Evolutionary conservation across 345 rosid genomes (phyloP).

Genomic region (Microthlaspi erraticum): DNA sequence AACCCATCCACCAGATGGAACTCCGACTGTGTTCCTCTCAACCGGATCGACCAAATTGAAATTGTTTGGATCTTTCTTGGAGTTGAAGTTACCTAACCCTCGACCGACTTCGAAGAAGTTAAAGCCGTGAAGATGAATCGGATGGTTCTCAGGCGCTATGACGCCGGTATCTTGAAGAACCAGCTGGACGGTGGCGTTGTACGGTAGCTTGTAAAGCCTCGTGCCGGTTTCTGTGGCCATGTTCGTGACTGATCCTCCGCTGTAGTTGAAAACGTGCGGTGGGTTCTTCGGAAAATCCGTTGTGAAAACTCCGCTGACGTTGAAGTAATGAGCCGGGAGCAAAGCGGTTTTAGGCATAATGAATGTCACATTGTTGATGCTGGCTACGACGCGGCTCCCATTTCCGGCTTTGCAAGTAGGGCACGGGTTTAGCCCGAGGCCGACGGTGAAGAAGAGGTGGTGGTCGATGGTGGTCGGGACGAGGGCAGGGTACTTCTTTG

Average conservation of each 20-base stretch:
- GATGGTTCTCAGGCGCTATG: slow-evolving; percentile 84
- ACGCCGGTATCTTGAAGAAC: slow-evolving; percentile 89
- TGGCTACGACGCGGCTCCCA: slow-evolving; percentile 78
- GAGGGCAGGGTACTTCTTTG: slow-evolving; percentile 70
- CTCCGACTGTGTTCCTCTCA: slow-evolving; percentile 92
- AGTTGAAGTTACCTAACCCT: slow-evolving; percentile 76
- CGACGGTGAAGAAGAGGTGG: slow-evolving; percentile 74
- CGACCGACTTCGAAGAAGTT: slow-evolving; percentile 80
- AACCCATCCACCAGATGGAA: slow-evolving; percentile 93
- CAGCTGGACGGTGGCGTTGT: slow-evolving; percentile 77
- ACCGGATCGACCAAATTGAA: slow-evolving; percentile 91
- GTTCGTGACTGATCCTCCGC: slow-evolving; percentile 63
- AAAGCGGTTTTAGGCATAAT: slow-evolving; percentile 78
- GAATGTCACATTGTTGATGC: slow-evolving; percentile 81
- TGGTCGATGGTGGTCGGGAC: slow-evolving; percentile 80
- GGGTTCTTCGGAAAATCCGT: slow-evolving; percentile 85
- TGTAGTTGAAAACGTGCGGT: slow-evolving; percentile 60
- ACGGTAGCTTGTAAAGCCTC: slow-evolving; percentile 63
- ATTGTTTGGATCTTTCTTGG: slow-evolving; percentile 61
- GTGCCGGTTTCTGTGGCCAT: slow-evolving; percentile 68
- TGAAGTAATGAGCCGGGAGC: slow-evolving; percentile 85
- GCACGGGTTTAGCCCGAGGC: slow-evolving; percentile 80
- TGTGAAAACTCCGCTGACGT: slow-evolving; percentile 79
- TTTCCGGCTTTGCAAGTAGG: slow-evolving; percentile 77
- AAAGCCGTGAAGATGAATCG: slow-evolving; percentile 86